Conservation (phyloP, 495 filamentous ascomycete genomes). For the Pyrenula massariospora region DNA sequence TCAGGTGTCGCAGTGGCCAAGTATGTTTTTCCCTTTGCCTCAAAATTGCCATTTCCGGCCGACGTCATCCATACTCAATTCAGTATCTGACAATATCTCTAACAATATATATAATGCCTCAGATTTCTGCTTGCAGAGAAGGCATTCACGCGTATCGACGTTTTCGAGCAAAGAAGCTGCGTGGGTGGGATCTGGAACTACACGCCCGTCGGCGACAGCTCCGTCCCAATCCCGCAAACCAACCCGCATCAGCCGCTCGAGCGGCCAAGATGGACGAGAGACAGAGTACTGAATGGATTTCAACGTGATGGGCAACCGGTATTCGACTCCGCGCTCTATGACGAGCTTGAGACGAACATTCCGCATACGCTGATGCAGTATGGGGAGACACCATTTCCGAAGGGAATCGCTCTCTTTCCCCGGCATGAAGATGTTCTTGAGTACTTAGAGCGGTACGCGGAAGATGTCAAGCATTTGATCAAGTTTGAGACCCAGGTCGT, state of each 20-base stretch:
- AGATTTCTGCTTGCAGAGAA: not conserved
- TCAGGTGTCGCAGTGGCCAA: not conserved
- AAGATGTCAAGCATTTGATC: slow-evolving; percentile 44
- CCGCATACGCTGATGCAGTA: slow-evolving; percentile 72
- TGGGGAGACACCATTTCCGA: slow-evolving; percentile 55
- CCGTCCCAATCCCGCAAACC: slow-evolving; percentile 27
- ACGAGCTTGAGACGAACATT: slow-evolving; percentile 74
- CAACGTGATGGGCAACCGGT: slow-evolving; percentile 12
- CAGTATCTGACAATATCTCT: no score
- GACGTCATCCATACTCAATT: no score
- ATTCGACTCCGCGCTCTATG: slow-evolving; percentile 69
- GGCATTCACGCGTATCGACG: not conserved
- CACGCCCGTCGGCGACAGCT: not conserved
- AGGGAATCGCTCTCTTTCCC: slow-evolving; percentile 60
- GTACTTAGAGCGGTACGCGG: slow-evolving; percentile 66
- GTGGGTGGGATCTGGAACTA: not conserved
- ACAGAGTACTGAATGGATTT: slow-evolving; percentile 6
- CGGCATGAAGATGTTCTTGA: slow-evolving; percentile 49
- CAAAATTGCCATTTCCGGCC: not conserved
- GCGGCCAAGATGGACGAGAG: slow-evolving; percentile 29
- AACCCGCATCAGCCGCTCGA: slow-evolving; percentile 27
- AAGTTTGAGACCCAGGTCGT: slow-evolving; percentile 46
- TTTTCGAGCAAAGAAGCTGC: not conserved
- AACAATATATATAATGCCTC: no score
- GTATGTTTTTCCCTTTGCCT: not conserved